Conservation (phyloP, 805 yeast species). For the Candida michaelii region DNA sequence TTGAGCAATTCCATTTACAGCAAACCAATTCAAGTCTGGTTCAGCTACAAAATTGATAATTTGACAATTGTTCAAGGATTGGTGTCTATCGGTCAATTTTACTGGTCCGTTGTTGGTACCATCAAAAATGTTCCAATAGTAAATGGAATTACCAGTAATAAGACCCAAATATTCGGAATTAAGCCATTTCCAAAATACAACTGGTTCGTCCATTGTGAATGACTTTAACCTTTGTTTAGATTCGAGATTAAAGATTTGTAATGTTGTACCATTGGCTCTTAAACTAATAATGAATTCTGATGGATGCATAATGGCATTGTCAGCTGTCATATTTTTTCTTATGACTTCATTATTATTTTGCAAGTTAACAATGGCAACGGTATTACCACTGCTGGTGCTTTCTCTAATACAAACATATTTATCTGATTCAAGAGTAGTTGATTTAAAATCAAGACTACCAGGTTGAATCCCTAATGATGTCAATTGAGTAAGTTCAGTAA, state of each 20-base stretch:
- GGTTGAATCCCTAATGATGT: slow-evolving; percentile 83
- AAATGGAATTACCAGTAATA: slow-evolving; percentile 74
- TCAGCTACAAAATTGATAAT: slow-evolving; percentile 88
- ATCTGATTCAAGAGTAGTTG: slow-evolving; percentile 94
- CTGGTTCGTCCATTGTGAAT: slow-evolving; percentile 81
- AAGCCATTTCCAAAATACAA: slow-evolving; percentile 95
- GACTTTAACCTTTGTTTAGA: slow-evolving; percentile 88
- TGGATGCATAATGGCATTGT: slow-evolving; percentile 96
- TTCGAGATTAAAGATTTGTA: slow-evolving; percentile 89
- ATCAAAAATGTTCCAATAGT: slow-evolving; percentile 82
- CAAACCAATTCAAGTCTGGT: slow-evolving; percentile 84
- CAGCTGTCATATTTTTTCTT: slow-evolving; percentile 94
- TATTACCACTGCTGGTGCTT: slow-evolving; percentile 56
- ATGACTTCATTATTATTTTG: slow-evolving; percentile 74
- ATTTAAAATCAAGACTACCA: slow-evolving; percentile 82
- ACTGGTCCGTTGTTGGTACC: slow-evolving; percentile 77
- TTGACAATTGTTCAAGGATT: slow-evolving; percentile 73
- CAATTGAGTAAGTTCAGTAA: slow-evolving; percentile 91
- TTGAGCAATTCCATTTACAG: slow-evolving; percentile 91
- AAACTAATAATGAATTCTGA: slow-evolving; percentile 83
- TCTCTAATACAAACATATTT: slow-evolving; percentile 83
- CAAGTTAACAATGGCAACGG: slow-evolving; percentile 93
- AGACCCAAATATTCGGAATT: slow-evolving; percentile 71
- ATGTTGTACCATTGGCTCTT: slow-evolving; percentile 93
- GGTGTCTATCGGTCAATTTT: slow-evolving; percentile 80